Base-by-base conservation (phyloP, 768 basidiomycete genomes). In the Suillus ampliporus region DNA sequence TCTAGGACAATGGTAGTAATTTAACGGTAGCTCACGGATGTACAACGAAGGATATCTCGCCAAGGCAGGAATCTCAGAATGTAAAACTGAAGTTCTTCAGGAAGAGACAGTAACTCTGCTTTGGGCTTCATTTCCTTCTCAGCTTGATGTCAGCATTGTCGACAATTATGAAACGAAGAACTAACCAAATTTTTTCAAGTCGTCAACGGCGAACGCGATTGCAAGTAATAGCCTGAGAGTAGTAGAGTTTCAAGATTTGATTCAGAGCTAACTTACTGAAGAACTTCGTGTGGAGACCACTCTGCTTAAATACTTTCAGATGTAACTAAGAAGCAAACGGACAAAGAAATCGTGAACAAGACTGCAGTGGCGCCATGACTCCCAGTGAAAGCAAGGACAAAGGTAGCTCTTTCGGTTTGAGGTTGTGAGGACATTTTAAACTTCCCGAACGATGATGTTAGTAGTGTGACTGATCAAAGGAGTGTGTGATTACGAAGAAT, bases 401-500 rank as follows among this genome's bases (percentile, higher is more conserved):
- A 31, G 31, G 31, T 31, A 31, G 4, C 6, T 31, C 3, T 3
- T 6, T 31, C 31, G 31, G 6, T 31, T 31, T 31, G 31, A 31
- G 31, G 31, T 31, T 31, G 31, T 31, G 31, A 31, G 31, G 31
- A n/a, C n/a, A n/a, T 31, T 31, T 3, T 31, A 31, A 31, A 31
- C 31, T 31, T 31, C 31, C 31, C 31, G 31, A 31, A 31, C 31
- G 6, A 31, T 31, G 31, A 31, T 38, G 37, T 38, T 38, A 38
- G 37, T 38, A 38, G 37, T 51, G 48, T 50, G 48, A 51, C 50
- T 51, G 28, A 51, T 51, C 28, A n/a, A 51, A 51, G 50, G 17
- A 6, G 28, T 48, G 28, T 48, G 47, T 51, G 50, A 51, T 51
- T 51, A 51, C 31, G 31, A 51, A 31, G 17, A 31, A 19, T 31